Base-by-base conservation (phyloP, 768 basidiomycete species). In the Mrakia frigida region DNA sequence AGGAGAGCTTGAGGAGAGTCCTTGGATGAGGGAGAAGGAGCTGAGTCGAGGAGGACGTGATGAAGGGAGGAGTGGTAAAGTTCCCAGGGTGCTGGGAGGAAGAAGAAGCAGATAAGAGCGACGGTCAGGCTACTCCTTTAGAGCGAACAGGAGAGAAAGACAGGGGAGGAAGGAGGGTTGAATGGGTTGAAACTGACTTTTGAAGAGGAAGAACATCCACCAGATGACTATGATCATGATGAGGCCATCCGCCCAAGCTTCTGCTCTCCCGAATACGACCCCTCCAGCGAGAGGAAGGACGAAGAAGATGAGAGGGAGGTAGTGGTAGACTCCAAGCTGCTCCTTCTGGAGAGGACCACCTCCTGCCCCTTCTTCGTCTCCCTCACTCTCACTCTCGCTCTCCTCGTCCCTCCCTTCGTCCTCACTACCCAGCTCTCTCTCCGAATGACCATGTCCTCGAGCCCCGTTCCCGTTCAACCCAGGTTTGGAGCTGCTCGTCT, bases 131-230 rank as follows among this genome's bases (percentile, higher is more conserved):
- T 25, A 25, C 31, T 37, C 25, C 46, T 18, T 50, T 14, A 50
- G 43, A 43, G 46, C 6, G 28, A 35, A 35, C 13, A 59, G 50
- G 52, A 37, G 6, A 41, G 28, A n/a, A 31, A 21, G 31, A 53
- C n/a, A 28, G 43, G 28, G 43, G 56, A 21, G 68, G 46, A 50
- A 43, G 43, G 28, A 23, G 41, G 35, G 21, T 7, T 9, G 39
- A 18, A 61, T 28, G 31, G 37, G 52, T 21, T n/a, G 63, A 33
- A 18, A 70, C 79, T 41, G 68, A 81, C 81, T 80, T 41, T 80
- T 81, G 73, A 82, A 78, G 60, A 82, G 78, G 41, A 81, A 80
- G 68, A 79, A 81, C 52, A 82, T 77, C 78, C 81, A 82, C 74
- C 79, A 82, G 33, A 78, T 75, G 46, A 81, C 78, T 50, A 82